phyloP scores from a whole-genome alignment of 2,329 filamentous ascomycete genomes.

The Pseudocercospora macadamiae region DNA sequence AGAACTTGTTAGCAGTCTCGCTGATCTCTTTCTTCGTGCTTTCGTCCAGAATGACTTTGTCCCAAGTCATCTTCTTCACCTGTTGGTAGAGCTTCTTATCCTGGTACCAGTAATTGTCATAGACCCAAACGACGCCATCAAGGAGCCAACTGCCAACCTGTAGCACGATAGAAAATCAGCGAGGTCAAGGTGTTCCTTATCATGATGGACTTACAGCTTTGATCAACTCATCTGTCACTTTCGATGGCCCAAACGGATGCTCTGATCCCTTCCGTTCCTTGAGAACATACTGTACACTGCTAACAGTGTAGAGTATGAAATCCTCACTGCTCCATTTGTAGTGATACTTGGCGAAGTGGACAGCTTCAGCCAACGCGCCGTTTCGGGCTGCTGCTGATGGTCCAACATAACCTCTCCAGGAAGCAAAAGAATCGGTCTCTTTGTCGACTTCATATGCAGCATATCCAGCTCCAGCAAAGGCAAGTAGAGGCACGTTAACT shows the following conservation, averaged over 20 bases:
- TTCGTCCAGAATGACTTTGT: conserved; percentile 52
- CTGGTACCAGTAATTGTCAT: conserved; percentile 46
- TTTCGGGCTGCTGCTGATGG: conserved; percentile 34
- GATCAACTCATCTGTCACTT: conserved; percentile 43
- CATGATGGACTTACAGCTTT: conserved; percentile 41
- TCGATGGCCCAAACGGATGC: conserved; percentile 39
- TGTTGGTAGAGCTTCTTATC: conserved; percentile 43
- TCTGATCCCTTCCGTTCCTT: conserved; percentile 42
- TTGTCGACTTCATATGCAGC: conserved; percentile 44
- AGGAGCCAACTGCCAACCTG: conserved; percentile 15
- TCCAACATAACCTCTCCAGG: conserved; percentile 42
- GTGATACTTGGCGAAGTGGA: conserved; percentile 45
- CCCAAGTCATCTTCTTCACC: conserved; percentile 48
- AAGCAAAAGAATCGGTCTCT: conserved; percentile 41
- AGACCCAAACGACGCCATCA: conserved; percentile 48
- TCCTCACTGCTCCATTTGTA: conserved; percentile 44
- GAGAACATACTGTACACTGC: conserved; percentile 45
- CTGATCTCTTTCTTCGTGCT: conserved; percentile 49
- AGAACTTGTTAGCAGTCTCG: conserved; percentile 45
- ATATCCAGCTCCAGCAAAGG: conserved; percentile 47
- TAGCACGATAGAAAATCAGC: no score
- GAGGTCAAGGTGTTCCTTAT: background rate
- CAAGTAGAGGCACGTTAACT: conserved; percentile 42
- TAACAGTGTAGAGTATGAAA: conserved; percentile 45
- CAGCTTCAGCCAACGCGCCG: conserved; percentile 42